phyloP scores from a whole-genome alignment of 2,329 filamentous ascomycete species.

The Plectosphaerella plurivora region DNA sequence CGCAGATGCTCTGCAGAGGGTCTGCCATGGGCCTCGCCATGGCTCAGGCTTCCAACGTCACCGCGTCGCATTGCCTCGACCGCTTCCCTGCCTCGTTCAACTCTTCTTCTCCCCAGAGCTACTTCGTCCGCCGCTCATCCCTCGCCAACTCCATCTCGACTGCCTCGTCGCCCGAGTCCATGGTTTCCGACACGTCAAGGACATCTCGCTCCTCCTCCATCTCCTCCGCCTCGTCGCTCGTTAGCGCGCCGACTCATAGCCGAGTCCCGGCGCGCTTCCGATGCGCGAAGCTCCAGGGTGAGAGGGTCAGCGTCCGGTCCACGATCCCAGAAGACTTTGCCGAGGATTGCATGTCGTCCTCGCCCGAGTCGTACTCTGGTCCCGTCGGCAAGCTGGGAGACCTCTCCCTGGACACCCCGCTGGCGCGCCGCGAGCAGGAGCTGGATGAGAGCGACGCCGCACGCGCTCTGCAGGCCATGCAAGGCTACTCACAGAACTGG shows the following conservation, averaged over 20 bases:
- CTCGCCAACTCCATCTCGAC: constrained; percentile 60
- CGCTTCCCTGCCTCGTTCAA: constrained; percentile 43
- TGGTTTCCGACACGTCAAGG: constrained; percentile 59
- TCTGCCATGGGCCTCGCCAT: constrained; percentile 59
- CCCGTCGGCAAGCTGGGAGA: constrained; percentile 47
- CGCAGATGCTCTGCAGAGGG: constrained; percentile 42
- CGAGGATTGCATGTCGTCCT: constrained; percentile 42
- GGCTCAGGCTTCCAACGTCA: constrained; percentile 45
- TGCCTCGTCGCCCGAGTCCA: constrained; percentile 62
- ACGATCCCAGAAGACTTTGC: constrained; percentile 52
- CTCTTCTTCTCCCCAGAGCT: constrained; percentile 49
- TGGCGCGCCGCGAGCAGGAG: constrained; percentile 41
- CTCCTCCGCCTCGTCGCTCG: constrained; percentile 57
- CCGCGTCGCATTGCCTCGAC: constrained; percentile 45
- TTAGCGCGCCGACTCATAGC: constrained; percentile 55
- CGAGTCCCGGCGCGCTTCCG: constrained; percentile 61
- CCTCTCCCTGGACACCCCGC: constrained; percentile 42
- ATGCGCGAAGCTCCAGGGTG: constrained; percentile 52
- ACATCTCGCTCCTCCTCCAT: constrained; percentile 62
- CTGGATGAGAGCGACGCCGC: constrained; percentile 50
- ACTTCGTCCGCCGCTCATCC: constrained; percentile 53
- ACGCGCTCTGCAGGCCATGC: constrained; percentile 55
- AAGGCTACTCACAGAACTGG: constrained; percentile 42
- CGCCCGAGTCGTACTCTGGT: constrained; percentile 53
- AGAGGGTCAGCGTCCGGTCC: constrained; percentile 49